phyloP scores from a whole-genome alignment of 495 filamentous ascomycete species.

The Collariella sp. region DNA sequence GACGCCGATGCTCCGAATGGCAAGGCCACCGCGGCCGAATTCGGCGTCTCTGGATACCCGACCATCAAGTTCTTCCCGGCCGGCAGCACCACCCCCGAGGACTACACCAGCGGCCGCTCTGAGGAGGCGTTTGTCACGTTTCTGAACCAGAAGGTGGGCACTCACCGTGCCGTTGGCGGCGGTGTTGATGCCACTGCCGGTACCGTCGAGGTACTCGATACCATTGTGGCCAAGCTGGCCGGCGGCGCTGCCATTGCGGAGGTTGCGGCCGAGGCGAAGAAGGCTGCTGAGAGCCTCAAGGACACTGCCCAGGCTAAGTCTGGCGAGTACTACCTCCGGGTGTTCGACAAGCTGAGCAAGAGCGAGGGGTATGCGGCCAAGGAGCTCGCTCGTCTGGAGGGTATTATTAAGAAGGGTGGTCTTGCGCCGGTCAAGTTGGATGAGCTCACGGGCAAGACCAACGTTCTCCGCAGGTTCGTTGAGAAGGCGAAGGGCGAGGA shows the following conservation, averaged over 20 bases:
- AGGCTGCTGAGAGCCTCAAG: constrained; percentile 57
- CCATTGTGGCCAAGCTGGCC: constrained; percentile 58
- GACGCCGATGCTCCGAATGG: constrained; percentile 82
- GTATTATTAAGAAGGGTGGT: constrained; percentile 75
- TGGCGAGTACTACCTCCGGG: constrained; percentile 89
- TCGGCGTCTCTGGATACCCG: constrained; percentile 77
- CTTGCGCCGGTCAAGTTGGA: constrained; percentile 81
- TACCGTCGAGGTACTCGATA: constrained; percentile 68
- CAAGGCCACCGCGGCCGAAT: constrained; percentile 65
- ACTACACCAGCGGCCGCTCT: constrained; percentile 69
- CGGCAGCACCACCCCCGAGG: constrained; percentile 63
- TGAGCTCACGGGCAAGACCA: constrained; percentile 77
- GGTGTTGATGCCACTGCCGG: constrained; percentile 72
- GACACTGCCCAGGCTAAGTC: constrained; percentile 57
- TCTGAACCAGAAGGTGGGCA: constrained; percentile 84
- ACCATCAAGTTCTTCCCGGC: constrained; percentile 98
- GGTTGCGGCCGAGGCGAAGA: constrained; percentile 56
- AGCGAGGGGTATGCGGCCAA: constrained; percentile 73
- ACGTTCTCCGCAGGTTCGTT: constrained; percentile 77
- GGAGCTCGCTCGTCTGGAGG: constrained; percentile 72
- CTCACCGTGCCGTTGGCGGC: constrained; percentile 76
- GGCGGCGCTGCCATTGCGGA: constrained; percentile 48
- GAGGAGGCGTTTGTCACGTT: constrained; percentile 72
- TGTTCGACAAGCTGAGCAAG: constrained; percentile 71
- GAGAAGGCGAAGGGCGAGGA: constrained; percentile 28